Evolutionary conservation across 495 filamentous ascomycete genomes (phyloP).

Genomic region (Aspergillus mulundensis): DNA sequence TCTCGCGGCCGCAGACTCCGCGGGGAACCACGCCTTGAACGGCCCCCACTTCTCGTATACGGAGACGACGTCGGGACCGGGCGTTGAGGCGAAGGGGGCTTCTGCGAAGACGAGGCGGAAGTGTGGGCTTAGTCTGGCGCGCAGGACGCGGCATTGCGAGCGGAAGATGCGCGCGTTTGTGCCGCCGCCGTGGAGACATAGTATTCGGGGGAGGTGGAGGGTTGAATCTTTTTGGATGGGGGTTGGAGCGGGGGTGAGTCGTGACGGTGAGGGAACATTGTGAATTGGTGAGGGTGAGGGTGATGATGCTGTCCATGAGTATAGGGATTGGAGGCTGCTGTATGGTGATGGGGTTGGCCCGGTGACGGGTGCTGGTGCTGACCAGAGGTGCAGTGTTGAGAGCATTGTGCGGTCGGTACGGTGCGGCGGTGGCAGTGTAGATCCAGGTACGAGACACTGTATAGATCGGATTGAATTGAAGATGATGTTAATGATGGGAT

Average conservation of each 20-base stretch:
- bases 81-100: constrained; percentile 48
- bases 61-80: constrained; percentile 47
- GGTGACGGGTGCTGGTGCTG: neutral
- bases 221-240: neutral
- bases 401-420: neutral
- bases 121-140: constrained; percentile 33
- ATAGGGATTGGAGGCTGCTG: too few species aligned
- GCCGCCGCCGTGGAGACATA: constrained; percentile 63
- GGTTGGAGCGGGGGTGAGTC: neutral
- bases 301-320: neutral
- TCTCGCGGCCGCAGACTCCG: neutral
- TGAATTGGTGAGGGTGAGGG: neutral
- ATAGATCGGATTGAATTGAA: neutral
- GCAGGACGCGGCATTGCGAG: constrained; percentile 50
- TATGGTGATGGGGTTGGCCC: too few species aligned
- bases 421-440: neutral
- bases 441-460: neutral
- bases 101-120: constrained; percentile 61
- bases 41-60: constrained; percentile 55
- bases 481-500: neutral
- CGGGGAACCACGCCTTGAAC: constrained; percentile 57
- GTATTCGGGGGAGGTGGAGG: constrained; percentile 50
- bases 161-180: constrained; percentile 54
- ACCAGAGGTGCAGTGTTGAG: neutral
- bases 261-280: neutral